These are phyloP conservation scores for Cardamine occulta DNA, from an alignment of 345 rosid genomes.

Conservation along the genomic window DNA sequence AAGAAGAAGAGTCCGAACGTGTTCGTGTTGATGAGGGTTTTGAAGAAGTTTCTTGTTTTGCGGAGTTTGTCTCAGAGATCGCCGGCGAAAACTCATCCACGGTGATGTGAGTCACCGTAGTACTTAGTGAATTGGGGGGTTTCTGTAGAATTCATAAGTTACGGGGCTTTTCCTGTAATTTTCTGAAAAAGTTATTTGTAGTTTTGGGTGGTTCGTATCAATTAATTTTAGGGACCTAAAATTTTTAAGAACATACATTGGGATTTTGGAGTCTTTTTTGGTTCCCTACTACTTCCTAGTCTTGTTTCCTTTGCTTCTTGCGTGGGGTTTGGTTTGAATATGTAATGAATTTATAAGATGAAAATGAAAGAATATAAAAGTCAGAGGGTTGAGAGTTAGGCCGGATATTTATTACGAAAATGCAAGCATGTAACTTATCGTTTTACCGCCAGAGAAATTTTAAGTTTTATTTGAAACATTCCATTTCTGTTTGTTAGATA, in stretches of 20 bases:
- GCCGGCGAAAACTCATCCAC: conserved; percentile 45
- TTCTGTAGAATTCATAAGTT: conserved; percentile 27
- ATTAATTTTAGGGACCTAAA: conserved; percentile 29
- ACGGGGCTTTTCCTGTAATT: conserved; percentile 8
- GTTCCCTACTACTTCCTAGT: neutral
- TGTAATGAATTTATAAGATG: conserved; percentile 15
- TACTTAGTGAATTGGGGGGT: neutral
- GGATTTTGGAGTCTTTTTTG: conserved; percentile 4
- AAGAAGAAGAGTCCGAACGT: conserved; percentile 47
- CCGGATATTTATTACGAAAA: neutral
- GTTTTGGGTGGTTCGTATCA: conserved; percentile 18
- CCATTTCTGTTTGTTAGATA: conserved; percentile 5
- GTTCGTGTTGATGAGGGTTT: conserved; percentile 51
- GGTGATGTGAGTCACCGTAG: conserved; percentile 27
- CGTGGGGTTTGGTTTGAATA: conserved; percentile 32
- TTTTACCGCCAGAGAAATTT: conserved; percentile 36
- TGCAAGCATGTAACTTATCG: conserved; percentile 16
- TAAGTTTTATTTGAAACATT: conserved; percentile 24
- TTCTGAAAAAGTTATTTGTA: conserved; percentile 5
- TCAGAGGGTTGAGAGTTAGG: conserved; percentile 18
- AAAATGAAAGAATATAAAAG: neutral
- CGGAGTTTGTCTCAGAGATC: conserved; percentile 45
- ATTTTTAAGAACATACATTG: neutral
- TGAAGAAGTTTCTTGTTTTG: conserved; percentile 66
- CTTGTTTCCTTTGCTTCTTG: conserved; percentile 6